Base-by-base conservation (phyloP, 257 asterid species). In the Catharanthus roseus region DNA sequence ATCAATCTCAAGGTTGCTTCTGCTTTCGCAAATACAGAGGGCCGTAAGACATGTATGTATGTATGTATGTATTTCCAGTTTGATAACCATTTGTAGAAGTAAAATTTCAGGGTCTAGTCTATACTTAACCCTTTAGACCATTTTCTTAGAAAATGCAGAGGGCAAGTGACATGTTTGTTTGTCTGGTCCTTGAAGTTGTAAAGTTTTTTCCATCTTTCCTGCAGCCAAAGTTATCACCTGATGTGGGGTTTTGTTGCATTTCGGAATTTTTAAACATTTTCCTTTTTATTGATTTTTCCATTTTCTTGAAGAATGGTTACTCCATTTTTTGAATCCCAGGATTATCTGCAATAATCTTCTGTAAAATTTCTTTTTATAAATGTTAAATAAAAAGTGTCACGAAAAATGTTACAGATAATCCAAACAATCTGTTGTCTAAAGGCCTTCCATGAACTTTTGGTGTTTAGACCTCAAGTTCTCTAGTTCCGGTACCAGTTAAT, bases 1-100 rank as follows among this genome's bases (percentile, higher is more conserved):
- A 81, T 75, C 90, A 86, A 64, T 69, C 81, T 65, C 92, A 82
- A 69, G 86, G 89, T 6, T 92, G 97, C 75, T 75, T 86, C 67
- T 86, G 92, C 81, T 90, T 89, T 79, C 84, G 86, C 39, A 81
- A 69, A 63, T 47, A 49, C 21, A 75, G 86, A 26, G 82, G 84
- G 38, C 87, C 85, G 44, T 82, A 60, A 64, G 58, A 55, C 0
- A 26, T 67, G 39, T 36, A 8, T 23, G 36, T 31, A 38, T 31
- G 18, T 39, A 26, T 67, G 39, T 36, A 8, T 23, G 36, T 31
- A 38, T 31, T 24, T 39, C 34, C 41, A 23, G 53, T 28, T 11
- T 56, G 57, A 50, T 29, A 16, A 36, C 29, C 51, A 11, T 67
- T 45, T 23, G 42, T 39, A 56, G 16, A 24, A 68, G 38, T 4